These are phyloP conservation scores for Zygosaccharomyces pseudorouxii DNA, from an alignment of 805 yeast genomes.

Conservation along the genomic window DNA sequence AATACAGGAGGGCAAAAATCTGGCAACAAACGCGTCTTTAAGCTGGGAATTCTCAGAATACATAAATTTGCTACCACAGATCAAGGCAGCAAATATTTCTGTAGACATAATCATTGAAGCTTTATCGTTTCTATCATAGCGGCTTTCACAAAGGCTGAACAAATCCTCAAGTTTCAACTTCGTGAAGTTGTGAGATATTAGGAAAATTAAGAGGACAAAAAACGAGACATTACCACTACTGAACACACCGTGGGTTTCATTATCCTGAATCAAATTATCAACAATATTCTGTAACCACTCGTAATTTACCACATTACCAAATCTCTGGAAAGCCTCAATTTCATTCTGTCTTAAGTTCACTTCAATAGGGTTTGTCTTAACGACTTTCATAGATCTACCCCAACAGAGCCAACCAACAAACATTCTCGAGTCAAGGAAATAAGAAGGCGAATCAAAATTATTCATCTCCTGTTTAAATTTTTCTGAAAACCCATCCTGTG, in stretches of 20 bases:
- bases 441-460: conserved; percentile 44
- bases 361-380: conserved; percentile 31
- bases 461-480: conserved; percentile 49
- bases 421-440: conserved; percentile 53
- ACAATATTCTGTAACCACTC: conserved; percentile 56
- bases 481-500: conserved; percentile 36
- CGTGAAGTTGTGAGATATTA: conserved; percentile 42
- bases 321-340: conserved; percentile 34
- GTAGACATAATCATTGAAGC: conserved; percentile 69
- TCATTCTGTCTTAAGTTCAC: conserved; percentile 42
- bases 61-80: conserved; percentile 46
- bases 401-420: conserved; percentile 71
- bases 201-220: conserved; percentile 44
- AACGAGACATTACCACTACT: conserved; percentile 61
- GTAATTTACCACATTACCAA: conserved; percentile 46
- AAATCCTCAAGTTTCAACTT: conserved; percentile 48
- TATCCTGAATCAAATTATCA: conserved; percentile 54
- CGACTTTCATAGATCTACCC: conserved; percentile 52
- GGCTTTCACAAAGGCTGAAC: conserved; percentile 43
- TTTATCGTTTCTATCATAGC: conserved; percentile 63
- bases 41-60: conserved; percentile 30
- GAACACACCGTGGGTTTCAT: conserved; percentile 64
- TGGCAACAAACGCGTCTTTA: conserved; percentile 46
- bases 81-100: conserved; percentile 64
- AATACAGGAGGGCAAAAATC: conserved; percentile 45